Evolutionary conservation across 139 green algal species (phyloP).

Genomic region (Tetratostichococcus sp.): DNA sequence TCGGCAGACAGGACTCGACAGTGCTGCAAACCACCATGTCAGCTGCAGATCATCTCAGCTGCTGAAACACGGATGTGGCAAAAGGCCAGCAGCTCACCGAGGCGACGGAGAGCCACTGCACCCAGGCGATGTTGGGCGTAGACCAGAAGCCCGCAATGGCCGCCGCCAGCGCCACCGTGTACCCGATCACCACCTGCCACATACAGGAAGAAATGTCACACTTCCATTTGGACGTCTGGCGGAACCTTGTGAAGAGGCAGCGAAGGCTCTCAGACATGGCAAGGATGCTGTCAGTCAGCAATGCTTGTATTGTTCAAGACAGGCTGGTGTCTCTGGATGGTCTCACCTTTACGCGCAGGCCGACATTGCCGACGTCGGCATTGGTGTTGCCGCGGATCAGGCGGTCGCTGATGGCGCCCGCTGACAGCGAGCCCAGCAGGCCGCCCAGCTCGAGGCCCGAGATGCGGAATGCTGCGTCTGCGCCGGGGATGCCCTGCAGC

Average conservation of each 20-base stretch:
- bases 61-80: no score
- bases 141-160: conserved; percentile 69
- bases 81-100: conserved; percentile 60
- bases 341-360: conserved; percentile 81
- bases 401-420: conserved; percentile 72
- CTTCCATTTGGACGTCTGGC: no score
- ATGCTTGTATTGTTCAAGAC: no score
- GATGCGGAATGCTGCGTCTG: conserved; percentile 70
- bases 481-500: conserved; percentile 1
- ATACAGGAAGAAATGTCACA: no score
- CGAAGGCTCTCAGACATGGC: no score
- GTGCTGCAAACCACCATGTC: no score
- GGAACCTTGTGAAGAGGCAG: no score
- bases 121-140: conserved; percentile 49
- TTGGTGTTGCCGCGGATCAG: conserved; percentile 49
- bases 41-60: no score
- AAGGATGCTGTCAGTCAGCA: no score
- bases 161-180: conserved; percentile 80
- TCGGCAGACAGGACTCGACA: no score
- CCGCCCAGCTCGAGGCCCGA: conserved; percentile 96
- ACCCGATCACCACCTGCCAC: conserved; percentile 84
- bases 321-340: no score
- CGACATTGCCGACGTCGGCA: conserved; percentile 62
- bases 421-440: conserved; percentile 83
- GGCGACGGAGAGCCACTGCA: conserved; percentile 89